Evolutionary conservation across 257 asterid genomes (phyloP).

Genomic region (Solanum phureja): DNA sequence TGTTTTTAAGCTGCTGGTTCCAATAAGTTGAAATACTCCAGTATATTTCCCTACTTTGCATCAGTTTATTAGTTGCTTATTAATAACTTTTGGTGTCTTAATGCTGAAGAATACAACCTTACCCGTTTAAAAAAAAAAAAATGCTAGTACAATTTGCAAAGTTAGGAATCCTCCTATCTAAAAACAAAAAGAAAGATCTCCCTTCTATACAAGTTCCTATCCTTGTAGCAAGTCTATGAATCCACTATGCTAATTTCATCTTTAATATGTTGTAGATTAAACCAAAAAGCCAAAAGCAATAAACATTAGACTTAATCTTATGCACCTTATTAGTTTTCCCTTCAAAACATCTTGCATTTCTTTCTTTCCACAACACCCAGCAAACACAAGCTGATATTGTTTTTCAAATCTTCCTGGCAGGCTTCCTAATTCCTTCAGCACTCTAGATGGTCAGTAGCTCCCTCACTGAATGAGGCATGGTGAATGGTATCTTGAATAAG

Average conservation of each 20-base stretch:
- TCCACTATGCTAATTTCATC: neutral
- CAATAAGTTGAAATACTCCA: too few species aligned
- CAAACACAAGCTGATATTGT: neutral
- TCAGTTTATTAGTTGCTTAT: too few species aligned
- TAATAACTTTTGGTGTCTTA: neutral
- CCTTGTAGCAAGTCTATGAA: neutral
- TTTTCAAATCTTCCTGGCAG: neutral
- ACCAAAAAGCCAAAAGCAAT: neutral
- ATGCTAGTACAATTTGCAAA: neutral
- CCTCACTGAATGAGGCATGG: neutral
- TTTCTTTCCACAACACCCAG: neutral
- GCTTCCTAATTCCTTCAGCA: neutral
- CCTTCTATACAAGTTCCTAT: neutral
- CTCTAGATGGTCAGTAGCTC: neutral
- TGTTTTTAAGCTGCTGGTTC: too few species aligned
- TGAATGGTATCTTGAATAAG: neutral
- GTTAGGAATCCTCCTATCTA: neutral
- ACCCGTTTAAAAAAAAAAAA: neutral
- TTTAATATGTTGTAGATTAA: neutral
- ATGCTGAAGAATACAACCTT: neutral
- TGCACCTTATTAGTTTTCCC: neutral
- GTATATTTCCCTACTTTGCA: too few species aligned
- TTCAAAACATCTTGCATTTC: neutral
- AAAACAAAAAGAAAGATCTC: neutral
- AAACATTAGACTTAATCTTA: neutral